Base-by-base conservation (phyloP, 2,329 filamentous ascomycete species). In the Tolypocladium ophioglossoides region DNA sequence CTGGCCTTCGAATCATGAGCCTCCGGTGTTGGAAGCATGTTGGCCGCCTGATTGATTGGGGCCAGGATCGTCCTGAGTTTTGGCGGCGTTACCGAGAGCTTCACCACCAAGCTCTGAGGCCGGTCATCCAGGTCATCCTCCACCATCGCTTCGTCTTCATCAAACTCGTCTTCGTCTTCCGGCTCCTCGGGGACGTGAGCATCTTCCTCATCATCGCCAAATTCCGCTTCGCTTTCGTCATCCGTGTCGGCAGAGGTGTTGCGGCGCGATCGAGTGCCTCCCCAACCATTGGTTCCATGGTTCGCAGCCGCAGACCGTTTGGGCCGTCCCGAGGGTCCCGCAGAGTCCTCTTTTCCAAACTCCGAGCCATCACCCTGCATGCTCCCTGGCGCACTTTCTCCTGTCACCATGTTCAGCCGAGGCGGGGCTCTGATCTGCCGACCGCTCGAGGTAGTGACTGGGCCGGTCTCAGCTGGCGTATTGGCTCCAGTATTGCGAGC, bases 401-500 rank as follows among this genome's bases (percentile, higher is more conserved):
- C 74, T 4, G 72, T 74, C 57, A 86, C 82, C 14, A 82, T 83
- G 52, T 87, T 88, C 46, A 85, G 73, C 34, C 87, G 82, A 5
- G 76, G 77, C 10, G 85, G 83, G 48, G 86, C 82, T 59, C 83
- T 81, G 59, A 96, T 84, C 66, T 96, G 90, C 24, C 94, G 84
- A 24, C 94, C 94, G 66, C 91, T 96, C 24, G 89, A 85, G 4
- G 94, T 97, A 51, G 88, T 74, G 70, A 82, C 72, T 6, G 79
- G 75, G 10, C 73, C 85, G 27, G 76, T 68, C 59, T 92, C 89
- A 41, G 82, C 81, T 0, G 90, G 87, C 1, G 89, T 90, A 58
- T 83, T 84, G 11, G 84, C 78, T 40, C 85, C 81, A 2, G 87
- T 90, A 59, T 90, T 87, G 30, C 92, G 84, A 20, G 83, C 79